A percentile compares a stretch with the other conserved stretches of the same genome.
Evolutionary conservation across 345 rosid genomes (phyloP).

Genomic region (Melaleuca alternifolia): DNA sequence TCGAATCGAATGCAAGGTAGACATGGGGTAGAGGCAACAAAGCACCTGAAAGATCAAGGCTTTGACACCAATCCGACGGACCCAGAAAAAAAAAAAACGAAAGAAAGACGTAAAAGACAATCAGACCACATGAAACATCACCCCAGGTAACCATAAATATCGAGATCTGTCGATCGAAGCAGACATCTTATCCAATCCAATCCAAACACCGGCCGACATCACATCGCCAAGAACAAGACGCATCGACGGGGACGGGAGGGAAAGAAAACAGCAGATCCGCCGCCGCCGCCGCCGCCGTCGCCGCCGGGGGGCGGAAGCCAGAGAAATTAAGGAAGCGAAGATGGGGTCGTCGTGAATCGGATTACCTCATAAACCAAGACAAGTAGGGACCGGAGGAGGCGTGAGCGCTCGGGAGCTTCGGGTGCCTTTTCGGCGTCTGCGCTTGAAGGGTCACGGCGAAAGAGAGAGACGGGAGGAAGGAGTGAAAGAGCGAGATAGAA

Average conservation of each 20-base stretch:
- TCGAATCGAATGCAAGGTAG: neutral
- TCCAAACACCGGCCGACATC: neutral
- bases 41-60: neutral
- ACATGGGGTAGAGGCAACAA: neutral
- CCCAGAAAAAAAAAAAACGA: neutral
- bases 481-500: neutral
- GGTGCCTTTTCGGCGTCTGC: neutral
- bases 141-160: neutral
- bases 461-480: neutral
- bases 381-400: neutral
- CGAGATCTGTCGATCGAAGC: neutral
- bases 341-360: neutral
- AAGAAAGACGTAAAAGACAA: neutral
- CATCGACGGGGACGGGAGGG: neutral
- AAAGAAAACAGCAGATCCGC: neutral
- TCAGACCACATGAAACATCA: neutral
- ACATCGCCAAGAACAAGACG: neutral
- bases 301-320: too few species aligned
- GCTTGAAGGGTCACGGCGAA: neutral
- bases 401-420: neutral
- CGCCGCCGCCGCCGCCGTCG: neutral
- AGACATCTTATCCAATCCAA: neutral
- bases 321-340: too few species aligned
- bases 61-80: too few species aligned
- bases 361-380: constrained; percentile 12